Base-by-base conservation (phyloP, 768 basidiomycete species). In the Pleurotus ostreatus region DNA sequence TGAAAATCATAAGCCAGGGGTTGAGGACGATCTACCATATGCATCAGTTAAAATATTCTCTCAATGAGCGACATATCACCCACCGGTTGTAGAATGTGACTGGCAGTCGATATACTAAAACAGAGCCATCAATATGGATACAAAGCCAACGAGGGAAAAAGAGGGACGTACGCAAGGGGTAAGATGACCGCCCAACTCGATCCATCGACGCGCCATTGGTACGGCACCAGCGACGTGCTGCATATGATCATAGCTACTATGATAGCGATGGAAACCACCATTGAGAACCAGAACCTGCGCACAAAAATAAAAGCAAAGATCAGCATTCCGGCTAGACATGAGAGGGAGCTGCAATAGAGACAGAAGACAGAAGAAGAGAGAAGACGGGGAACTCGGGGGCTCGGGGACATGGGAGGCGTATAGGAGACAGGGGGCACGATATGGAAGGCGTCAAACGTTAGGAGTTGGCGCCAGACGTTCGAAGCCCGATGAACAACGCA, bases 31-130 rank as follows among this genome's bases (percentile, higher is more conserved):
- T 78, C 76, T 79, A 59, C 51, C 56, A 22, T 49, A 18, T 26
- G 38, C 5, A 40, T 46, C 46, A 57, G 46, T 23, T 23, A 52
- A 48, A 56, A 48, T 53, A 49, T 16, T 51, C 15, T n/a, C 38
- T 49, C 44, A 55, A 25, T 51, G n/a, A 40, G 53, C 43, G 47
- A 9, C 46, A 51, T 4, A 37, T 43, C 39, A 71, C 80, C 62
- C 65, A 87, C 86, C 30, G 91, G 92, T 69, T 82, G 87, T 47
- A 90, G 67, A 23, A 89, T 77, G 63, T 91, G 89, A 60, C 80
- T 84, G 1, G 78, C 83, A 2, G 79, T 76, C 5, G 79, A 74
- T 51, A 92, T 66, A 1, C 91, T 91, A 47, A 79, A 67, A 18
- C 41, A 3, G 49, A 82, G 71, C 45, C 60, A 63, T 75, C 77